These are phyloP conservation scores for Oryza longistaminata DNA, from an alignment of 176 grass and related monocot genomes.

Conservation along the genomic window DNA sequence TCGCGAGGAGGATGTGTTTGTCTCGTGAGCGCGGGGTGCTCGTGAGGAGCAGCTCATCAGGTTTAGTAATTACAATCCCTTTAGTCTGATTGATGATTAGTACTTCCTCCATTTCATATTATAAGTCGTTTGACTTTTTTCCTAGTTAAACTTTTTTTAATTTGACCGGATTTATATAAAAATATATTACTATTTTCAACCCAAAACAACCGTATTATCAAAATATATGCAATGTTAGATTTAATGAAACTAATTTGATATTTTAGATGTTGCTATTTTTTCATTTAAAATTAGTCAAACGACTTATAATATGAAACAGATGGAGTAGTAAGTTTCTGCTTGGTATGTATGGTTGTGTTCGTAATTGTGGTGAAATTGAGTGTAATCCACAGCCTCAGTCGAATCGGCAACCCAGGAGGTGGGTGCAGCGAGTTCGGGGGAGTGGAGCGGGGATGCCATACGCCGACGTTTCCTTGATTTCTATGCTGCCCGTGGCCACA, in stretches of 20 bases:
- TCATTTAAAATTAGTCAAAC: too few species aligned
- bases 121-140: too few species aligned
- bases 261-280: too few species aligned
- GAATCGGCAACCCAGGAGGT: slow-evolving; percentile 45
- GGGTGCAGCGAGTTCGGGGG: neutral
- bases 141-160: too few species aligned
- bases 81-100: neutral
- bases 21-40: slow-evolving; percentile 12
- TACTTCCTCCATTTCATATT: neutral
- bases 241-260: too few species aligned
- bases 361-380: neutral
- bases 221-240: too few species aligned
- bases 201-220: too few species aligned
- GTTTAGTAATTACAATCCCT: slow-evolving; percentile 16
- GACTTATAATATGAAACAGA: too few species aligned
- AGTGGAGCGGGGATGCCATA: slow-evolving; percentile 71
- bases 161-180: too few species aligned
- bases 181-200: too few species aligned
- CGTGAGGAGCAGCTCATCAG: slow-evolving; percentile 43
- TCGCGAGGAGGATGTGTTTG: neutral
- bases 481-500: slow-evolving; percentile 76
- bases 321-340: neutral
- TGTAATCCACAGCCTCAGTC: slow-evolving; percentile 40
- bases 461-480: slow-evolving; percentile 82
- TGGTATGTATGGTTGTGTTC: neutral